Evolutionary conservation across 345 rosid genomes (phyloP), one percentile per base, ranked within the genome.

Genomic region (Citrus mangshanensis): DNA sequence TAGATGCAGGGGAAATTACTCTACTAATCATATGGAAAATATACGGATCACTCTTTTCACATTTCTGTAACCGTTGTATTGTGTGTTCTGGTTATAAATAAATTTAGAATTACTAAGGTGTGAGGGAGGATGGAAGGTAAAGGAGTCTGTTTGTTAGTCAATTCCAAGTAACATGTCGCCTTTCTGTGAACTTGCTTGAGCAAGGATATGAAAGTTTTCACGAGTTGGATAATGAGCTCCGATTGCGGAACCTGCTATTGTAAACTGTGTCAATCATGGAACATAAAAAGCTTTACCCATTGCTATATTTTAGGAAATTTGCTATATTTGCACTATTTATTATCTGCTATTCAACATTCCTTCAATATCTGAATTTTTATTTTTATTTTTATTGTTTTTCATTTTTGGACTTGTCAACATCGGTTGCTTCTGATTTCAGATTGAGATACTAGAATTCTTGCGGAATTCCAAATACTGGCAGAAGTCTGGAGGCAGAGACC

Each of bases 401-500:
- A 38, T 65, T 54, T 18, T 24, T 55, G 71, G 51, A 54, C 73
- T 67, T 69, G 21, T 22, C 64, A 77, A 38, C 55, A 34, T 75
- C 19, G 59, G 71, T 66, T 77, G 72, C 62, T 73, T 85, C 67
- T 85, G 77, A 49, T 88, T 78, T 86, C 86, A 96, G 99, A 90
- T 90, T 80, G 97, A 96, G 61, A 78, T 94, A 46, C 77, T 96
- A 77, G 89, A 91, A 56, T 81, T 89, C 77, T 76, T 96, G 88
- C 82, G 61, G 75, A 80, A 82, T n/a, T 94, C 99, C 1, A 86
- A 89, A 80, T 89, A 93, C 81, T 96, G 97, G 97, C 93, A 94
- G 86, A 91, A 91, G 74, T 96, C 99, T 78, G 89, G 88, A 73
- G 98, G 99, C 40, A 93, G 90, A 85, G 98, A 96, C 86, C 99